Evolutionary conservation across 2,329 filamentous ascomycete species (phyloP), one percentile per base, ranked within the genome.

Genomic region (Aureobasidium sp.): DNA sequence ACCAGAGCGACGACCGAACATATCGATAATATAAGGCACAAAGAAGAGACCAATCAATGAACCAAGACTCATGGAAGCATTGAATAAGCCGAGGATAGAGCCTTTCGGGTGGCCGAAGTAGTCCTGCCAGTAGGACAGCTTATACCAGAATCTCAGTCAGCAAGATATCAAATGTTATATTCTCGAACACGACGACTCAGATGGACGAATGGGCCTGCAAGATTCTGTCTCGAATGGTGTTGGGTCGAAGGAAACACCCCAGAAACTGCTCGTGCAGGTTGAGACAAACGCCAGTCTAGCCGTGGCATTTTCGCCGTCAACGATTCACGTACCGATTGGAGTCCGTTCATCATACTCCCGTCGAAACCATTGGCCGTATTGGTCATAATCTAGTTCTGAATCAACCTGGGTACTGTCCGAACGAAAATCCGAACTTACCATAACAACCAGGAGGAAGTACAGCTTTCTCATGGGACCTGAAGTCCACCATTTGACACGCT

Each of bases 21-120:
- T 66, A 73, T 82, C 79, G 36, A 79, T 77, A 26, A 75, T 74
- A 67, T 78, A 81, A 15, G 78, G 77, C 4, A 59, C 55, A 39
- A 47, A 48, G 77, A 52, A 52, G 26, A 51, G 44, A 8, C 37
- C 36, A 2, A 51, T 36, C 17, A 52, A 17, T 3, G 58, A 50
- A 3, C 48, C 59, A n/a, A 62, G 47, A 47, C 48, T 55, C 44
- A 44, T 44, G 20, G 48, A 34, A 10, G 48, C 41, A 39, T 52
- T 52, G 50, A 62, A 55, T 2, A 62, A 20, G 27, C 59, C 59
- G 5, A 62, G 41, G 12, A 53, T 42, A 9, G 37, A 34, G 1
- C 59, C 59, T 5, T 3, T 10, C 3, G 59, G 59, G 29, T 62
- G 17, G 12, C 56, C 47, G 37, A 62, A 55, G n/a, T 34, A 62